phyloP scores from a whole-genome alignment of 768 basidiomycete species.

The Porphyrellus cyaneotinctus region DNA sequence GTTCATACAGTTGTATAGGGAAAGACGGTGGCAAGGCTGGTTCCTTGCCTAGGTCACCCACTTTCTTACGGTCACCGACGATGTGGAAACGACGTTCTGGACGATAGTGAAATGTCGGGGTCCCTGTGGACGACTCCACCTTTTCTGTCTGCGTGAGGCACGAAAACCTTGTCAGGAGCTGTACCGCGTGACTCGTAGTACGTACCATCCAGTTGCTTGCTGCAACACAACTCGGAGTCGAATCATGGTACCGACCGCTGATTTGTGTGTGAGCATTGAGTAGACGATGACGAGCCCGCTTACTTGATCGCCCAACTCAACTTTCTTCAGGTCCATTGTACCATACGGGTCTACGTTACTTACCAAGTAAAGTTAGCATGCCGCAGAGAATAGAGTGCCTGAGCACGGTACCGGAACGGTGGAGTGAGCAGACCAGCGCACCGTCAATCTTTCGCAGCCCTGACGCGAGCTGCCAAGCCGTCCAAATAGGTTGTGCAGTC shows the following conservation, averaged over 20 bases:
- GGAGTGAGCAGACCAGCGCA: slow-evolving; percentile 20
- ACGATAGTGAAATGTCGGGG: not conserved
- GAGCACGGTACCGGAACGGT: slow-evolving; percentile 20
- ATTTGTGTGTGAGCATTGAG: not conserved
- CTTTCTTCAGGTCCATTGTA: slow-evolving; percentile 3
- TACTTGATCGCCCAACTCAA: slow-evolving; percentile 1
- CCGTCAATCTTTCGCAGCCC: slow-evolving; percentile 22
- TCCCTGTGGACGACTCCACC: not conserved
- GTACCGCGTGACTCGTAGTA: not conserved
- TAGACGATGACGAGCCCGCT: not conserved
- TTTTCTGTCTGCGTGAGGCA: not conserved
- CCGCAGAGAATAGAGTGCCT: slow-evolving; percentile 21
- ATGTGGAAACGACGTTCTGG: not conserved
- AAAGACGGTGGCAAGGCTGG: not conserved
- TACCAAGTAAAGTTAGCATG: slow-evolving; percentile 6
- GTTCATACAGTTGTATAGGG: not conserved
- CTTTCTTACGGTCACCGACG: slow-evolving; percentile 1
- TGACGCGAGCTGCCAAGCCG: slow-evolving; percentile 7
- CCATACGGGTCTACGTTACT: slow-evolving; percentile 11
- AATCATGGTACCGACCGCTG: not conserved
- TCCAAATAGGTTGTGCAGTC: slow-evolving; percentile 4
- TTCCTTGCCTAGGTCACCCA: not conserved
- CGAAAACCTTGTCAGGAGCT: not conserved
- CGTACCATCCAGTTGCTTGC: not conserved
- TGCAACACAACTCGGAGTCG: not conserved